Conservation (phyloP, 1,139 yeast genomes). For the Debaryomyces sp. region DNA sequence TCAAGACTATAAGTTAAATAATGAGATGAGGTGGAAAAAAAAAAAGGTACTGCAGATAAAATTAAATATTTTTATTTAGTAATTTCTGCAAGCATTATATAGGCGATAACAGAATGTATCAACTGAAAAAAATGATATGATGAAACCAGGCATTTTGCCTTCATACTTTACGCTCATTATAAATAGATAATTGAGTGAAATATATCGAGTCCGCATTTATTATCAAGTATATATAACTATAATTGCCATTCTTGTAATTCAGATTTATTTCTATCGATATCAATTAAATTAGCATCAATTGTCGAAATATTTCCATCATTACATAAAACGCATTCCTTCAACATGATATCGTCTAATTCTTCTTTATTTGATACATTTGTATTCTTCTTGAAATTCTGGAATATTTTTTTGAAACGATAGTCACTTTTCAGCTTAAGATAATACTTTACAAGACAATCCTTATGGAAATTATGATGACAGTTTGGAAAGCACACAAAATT, state of each 20-base stretch:
- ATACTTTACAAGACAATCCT: conserved; percentile 73
- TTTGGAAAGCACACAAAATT: conserved; percentile 80
- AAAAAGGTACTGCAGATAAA: conserved; percentile 3
- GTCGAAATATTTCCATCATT: conserved; percentile 73
- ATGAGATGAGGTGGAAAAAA: conserved; percentile 3
- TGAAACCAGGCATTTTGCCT: no score
- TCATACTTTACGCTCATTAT: no score
- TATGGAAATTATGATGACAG: conserved; percentile 88
- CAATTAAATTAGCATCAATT: conserved; percentile 56
- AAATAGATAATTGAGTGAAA: background rate
- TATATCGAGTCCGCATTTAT: background rate
- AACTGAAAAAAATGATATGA: background rate
- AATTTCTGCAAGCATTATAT: no score
- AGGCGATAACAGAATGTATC: no score
- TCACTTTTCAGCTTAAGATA: conserved; percentile 65
- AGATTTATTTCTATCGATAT: conserved; percentile 21
- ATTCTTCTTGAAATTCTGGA: conserved; percentile 55
- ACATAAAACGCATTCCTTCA: conserved; percentile 77
- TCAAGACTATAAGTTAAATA: background rate
- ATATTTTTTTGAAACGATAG: conserved; percentile 64
- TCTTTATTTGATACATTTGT: conserved; percentile 29
- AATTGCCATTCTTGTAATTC: conserved; percentile 31
- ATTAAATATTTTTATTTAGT: background rate
- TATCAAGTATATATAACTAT: conserved; percentile 4
- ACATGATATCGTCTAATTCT: conserved; percentile 62